Conservation (phyloP, 192 early-diverging fungal species). For the Coemansia erecta region DNA sequence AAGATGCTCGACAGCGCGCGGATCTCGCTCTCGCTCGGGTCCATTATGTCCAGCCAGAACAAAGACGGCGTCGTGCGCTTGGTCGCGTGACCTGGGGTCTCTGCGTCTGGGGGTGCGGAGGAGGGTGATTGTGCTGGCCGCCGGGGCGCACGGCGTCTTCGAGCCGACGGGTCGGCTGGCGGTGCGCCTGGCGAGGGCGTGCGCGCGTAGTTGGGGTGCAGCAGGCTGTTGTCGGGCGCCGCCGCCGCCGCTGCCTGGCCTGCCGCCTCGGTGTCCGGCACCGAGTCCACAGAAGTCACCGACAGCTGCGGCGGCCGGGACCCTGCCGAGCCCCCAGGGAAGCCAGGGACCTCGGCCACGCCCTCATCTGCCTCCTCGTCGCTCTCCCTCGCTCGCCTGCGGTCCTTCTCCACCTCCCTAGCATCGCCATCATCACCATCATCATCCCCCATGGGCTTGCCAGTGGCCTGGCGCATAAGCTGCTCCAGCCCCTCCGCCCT, state of each 20-base stretch:
- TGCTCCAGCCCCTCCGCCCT: constrained; percentile 30
- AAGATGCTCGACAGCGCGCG: constrained; percentile 63
- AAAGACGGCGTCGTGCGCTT: constrained; percentile 23
- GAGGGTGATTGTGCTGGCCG: neutral
- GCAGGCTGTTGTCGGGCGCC: constrained; percentile 14
- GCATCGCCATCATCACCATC: neutral
- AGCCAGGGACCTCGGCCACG: neutral
- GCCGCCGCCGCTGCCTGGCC: neutral
- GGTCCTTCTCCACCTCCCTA: neutral
- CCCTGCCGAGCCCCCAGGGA: neutral
- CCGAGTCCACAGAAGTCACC: constrained; percentile 31
- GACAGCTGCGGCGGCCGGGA: constrained; percentile 27
- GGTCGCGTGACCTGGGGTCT: constrained; percentile 25
- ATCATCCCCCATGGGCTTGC: neutral
- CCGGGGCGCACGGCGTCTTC: constrained; percentile 48
- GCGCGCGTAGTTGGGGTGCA: constrained; percentile 41
- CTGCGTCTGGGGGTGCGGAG: too few relatives aligned
- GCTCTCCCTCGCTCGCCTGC: neutral
- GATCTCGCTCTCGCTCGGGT: constrained; percentile 64
- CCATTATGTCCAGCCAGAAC: constrained; percentile 69
- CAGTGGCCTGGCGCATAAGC: constrained; percentile 31
- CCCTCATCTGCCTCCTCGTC: neutral
- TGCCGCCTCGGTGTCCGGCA: constrained; percentile 1
- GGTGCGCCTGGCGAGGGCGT: neutral
- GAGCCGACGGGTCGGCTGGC: constrained; percentile 22